Evolutionary conservation across 176 grass and related monocot species (phyloP).

Genomic region (Musa acuminata): DNA sequence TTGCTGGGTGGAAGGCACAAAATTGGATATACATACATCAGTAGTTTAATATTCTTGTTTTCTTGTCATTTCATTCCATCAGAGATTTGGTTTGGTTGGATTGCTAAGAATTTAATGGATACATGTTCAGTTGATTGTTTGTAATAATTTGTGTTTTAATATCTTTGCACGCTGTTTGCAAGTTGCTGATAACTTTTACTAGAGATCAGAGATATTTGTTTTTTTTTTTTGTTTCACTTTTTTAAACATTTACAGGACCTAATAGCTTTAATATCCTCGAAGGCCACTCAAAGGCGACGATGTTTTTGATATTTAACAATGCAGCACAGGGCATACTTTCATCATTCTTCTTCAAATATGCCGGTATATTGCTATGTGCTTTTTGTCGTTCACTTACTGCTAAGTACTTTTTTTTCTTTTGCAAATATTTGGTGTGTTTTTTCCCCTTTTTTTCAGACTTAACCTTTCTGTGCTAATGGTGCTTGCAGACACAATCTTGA

Average conservation of each 20-base stretch:
- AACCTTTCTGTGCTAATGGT: neutral
- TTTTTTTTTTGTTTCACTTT: slow-evolving; percentile 1
- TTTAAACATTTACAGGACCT: slow-evolving; percentile 44
- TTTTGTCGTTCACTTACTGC: neutral
- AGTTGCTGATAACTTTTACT: slow-evolving; percentile 10
- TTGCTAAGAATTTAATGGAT: too few species aligned
- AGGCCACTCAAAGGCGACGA: slow-evolving; percentile 86
- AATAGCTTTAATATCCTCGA: slow-evolving; percentile 85
- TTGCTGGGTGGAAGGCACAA: neutral
- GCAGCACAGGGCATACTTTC: slow-evolving; percentile 98
- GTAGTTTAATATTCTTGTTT: neutral
- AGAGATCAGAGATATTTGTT: too few species aligned
- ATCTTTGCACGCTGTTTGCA: neutral
- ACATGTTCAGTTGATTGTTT: neutral
- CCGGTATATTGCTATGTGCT: slow-evolving; percentile 38
- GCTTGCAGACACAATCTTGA: slow-evolving; percentile 89
- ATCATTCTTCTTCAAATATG: slow-evolving; percentile 99
- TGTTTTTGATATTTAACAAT: slow-evolving; percentile 98
- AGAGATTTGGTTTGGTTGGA: neutral
- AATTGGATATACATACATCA: neutral
- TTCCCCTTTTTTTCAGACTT: too few species aligned
- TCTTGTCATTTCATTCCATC: neutral
- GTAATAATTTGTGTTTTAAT: neutral
- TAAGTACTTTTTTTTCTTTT: neutral
- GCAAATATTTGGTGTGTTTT: neutral